Evolutionary conservation across 306 rosid genomes (phyloP).

Genomic region (Lagenaria siceraria): DNA sequence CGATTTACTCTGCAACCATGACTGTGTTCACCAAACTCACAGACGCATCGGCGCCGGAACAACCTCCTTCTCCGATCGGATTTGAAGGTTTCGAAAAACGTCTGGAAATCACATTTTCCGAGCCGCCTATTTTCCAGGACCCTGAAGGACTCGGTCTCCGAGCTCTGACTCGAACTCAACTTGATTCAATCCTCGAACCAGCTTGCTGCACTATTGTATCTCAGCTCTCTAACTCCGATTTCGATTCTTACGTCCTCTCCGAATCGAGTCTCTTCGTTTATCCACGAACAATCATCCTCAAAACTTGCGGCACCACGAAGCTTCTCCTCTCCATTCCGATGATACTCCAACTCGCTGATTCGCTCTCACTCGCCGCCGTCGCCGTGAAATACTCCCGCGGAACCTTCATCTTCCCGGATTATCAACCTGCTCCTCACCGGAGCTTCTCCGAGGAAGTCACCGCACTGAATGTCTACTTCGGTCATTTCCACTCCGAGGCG

Average conservation of each 20-base stretch:
- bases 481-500: slow-evolving; percentile 21
- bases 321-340: slow-evolving; percentile 31
- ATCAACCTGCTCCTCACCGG: slow-evolving; percentile 47
- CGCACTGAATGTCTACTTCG: slow-evolving; percentile 22
- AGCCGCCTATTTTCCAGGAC: slow-evolving; percentile 24
- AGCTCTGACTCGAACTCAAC: slow-evolving; percentile 27
- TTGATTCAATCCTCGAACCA: slow-evolving; percentile 36
- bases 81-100: slow-evolving; percentile 65
- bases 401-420: slow-evolving; percentile 34
- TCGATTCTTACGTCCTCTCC: slow-evolving; percentile 58
- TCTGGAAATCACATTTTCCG: slow-evolving; percentile 29
- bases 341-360: slow-evolving; percentile 25
- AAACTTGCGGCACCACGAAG: slow-evolving; percentile 55
- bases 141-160: slow-evolving; percentile 36
- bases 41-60: background rate
- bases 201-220: slow-evolving; percentile 51
- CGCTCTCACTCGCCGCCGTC: slow-evolving; percentile 23
- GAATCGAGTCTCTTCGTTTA: slow-evolving; percentile 52
- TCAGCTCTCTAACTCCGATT: slow-evolving; percentile 25
- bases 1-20: slow-evolving; percentile 5
- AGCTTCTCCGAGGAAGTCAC: slow-evolving; percentile 39
- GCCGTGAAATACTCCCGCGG: slow-evolving; percentile 49
- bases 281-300: slow-evolving; percentile 33
- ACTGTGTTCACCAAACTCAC: background rate
- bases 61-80: slow-evolving; percentile 28